Evolutionary conservation across 768 basidiomycete genomes (phyloP).

Genomic region (Candolleomyces aberdarensis): DNA sequence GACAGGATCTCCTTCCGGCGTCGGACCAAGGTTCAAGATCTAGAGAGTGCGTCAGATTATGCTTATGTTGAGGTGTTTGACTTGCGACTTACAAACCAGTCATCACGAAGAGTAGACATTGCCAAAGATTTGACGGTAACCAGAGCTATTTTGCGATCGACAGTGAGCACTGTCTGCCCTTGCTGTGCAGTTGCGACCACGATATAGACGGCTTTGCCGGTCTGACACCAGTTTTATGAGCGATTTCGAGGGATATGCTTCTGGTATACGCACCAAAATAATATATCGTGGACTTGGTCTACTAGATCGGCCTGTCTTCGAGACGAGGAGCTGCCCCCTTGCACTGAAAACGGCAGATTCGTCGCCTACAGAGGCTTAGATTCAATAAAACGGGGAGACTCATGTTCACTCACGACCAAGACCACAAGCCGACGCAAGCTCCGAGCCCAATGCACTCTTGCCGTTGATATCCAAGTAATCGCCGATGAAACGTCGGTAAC

Average conservation of each 20-base stretch:
- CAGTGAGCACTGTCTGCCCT: conserved; percentile 50
- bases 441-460: conserved; percentile 71
- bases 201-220: conserved; percentile 82
- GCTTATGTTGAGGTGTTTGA: not conserved
- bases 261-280: conserved; percentile 62
- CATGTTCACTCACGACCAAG: conserved; percentile 57
- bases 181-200: conserved; percentile 60
- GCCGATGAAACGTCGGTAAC: conserved; percentile 92
- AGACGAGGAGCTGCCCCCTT: conserved; percentile 76
- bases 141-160: conserved; percentile 89
- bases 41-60: conserved; percentile 22
- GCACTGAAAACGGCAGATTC: conserved; percentile 76
- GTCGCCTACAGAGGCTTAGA: conserved; percentile 48
- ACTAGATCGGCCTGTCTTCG: conserved; percentile 83
- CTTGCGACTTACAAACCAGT: conserved; percentile 75
- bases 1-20: conserved; percentile 94
- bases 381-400: not conserved
- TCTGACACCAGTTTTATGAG: conserved; percentile 43
- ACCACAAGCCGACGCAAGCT: conserved; percentile 67
- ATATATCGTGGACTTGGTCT: conserved; percentile 90
- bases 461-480: conserved; percentile 94
- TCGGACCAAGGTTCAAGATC: conserved; percentile 68
- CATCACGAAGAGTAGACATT: conserved; percentile 88
- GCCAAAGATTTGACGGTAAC: conserved; percentile 84
- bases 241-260: not conserved